Base-by-base conservation (phyloP, 306 rosid species). In the Pueraria montana region DNA sequence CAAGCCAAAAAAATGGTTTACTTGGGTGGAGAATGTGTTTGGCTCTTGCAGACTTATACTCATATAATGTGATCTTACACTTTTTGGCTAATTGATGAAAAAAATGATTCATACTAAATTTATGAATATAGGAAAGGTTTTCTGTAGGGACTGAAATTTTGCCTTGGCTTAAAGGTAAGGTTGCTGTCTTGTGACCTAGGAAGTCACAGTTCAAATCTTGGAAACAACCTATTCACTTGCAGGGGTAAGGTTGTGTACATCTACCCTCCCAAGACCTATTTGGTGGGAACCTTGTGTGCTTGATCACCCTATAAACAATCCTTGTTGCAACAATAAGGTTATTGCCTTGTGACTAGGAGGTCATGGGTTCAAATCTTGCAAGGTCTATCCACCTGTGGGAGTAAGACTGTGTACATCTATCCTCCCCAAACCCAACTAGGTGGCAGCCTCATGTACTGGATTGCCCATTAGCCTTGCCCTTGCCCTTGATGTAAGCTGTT, bases 1-100 rank as follows among this genome's bases (percentile, higher is more conserved):
- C 55, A 27, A 84, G 74, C 76, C 64, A 68, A 17, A 48, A 34
- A 8, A 18, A 55, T 17, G 61, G 17, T 63, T 55, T 72, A 23
- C 27, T 52, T 55, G 38, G 64, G 34, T 62, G 42, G 64, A 63
- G 70, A 23, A 20, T 65, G 48, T 30, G 74, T 17, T 71, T 45
- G 53, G 59, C 52, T 74, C 45, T 43, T 64, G 45, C 83, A 69
- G 52, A 68, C 45, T 52, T 72, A 36, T 83, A 61, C 43, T 80
- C 48, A 12, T 30, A 63, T 38, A 21, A 70, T 10, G 43, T 18
- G 34, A 58, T 59, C 55, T 75, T 69, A 26, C 7, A 52, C 64
- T 80, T 42, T 30, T 32, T 49, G 49, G 74, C 68, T 63, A 62
- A 62, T 62, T 18, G 50, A 34, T 82, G 36, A 26, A 58, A 38